Base-by-base conservation (phyloP, 2,329 filamentous ascomycete species). In the Fusarium secorum region DNA sequence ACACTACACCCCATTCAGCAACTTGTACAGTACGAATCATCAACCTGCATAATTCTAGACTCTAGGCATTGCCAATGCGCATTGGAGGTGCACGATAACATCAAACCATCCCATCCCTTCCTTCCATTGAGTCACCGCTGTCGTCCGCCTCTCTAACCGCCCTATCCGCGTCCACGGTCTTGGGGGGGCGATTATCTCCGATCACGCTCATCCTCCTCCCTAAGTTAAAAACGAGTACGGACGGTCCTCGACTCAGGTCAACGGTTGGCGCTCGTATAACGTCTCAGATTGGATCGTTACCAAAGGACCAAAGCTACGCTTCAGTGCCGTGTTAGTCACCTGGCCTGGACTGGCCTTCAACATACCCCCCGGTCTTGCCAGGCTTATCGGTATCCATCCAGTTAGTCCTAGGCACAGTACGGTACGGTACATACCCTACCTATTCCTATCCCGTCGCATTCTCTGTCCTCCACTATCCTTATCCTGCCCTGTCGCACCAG, bases 251-350 rank as follows among this genome's bases (percentile, higher is more conserved):
- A 64, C 63, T 74, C 64, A 73, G 45, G 70, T 38, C 60, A 74
- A 75, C 69, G 57, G 73, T 39, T 64, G 58, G 61, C 70, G 48
- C 60, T 68, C 61, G 62, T 74, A 72, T 74, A 73, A 64, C 72
- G 64, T 59, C 59, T 66, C 26, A 66, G 58, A 70, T 68, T 52
- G 49, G 58, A 64, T 63, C 42, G 36, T 54, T 54, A 11, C 51
- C 33, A 65, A 54, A 74, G 71, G 59, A 56, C 51, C 28, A 65
- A 54, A 75, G 71, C 60, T 66, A 46, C 59, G 32, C 48, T 49
- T 32, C 18, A 51, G 49, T 62, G 39, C 53, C 66, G 66, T 75
- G 72, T 75, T 78, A 77, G 76, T 77, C 76, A 77, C 76, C 74
- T 74, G 65, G 63, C 64, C 60, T 66, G 30, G 46, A 17, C 46